Evolutionary conservation across 192 early-diverging fungal species (phyloP).

Genomic region (Coemansia sp.): DNA sequence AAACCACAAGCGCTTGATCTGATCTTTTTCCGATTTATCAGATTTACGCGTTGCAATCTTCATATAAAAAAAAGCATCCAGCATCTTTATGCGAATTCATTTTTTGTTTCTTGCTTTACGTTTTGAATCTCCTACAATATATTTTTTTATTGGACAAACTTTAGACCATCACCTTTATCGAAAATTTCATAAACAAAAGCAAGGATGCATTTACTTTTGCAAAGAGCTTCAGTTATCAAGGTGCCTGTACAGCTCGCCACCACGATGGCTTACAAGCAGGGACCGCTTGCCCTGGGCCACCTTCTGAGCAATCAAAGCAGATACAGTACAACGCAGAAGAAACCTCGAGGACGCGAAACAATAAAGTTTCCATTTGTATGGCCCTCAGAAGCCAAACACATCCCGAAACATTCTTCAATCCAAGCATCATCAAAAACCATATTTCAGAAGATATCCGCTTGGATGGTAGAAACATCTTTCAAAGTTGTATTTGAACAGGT

Average conservation of each 20-base stretch:
- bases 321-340: background rate
- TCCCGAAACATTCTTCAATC: conserved; percentile 1
- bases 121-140: background rate
- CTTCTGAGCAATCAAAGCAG: too few relatives aligned
- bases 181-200: background rate
- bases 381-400: conserved; percentile 15
- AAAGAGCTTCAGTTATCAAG: background rate
- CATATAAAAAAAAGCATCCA: too few relatives aligned
- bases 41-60: too few relatives aligned
- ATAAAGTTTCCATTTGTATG: conserved; percentile 38
- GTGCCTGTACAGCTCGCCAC: background rate
- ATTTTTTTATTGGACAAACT: too few relatives aligned
- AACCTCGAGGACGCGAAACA: conserved; percentile 12
- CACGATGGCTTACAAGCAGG: background rate
- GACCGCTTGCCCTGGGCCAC: background rate
- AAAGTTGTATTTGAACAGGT: background rate
- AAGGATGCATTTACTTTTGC: background rate
- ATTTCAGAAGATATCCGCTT: background rate
- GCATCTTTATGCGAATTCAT: too few relatives aligned
- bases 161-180: too few relatives aligned
- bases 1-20: too few relatives aligned
- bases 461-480: background rate
- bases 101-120: background rate
- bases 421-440: background rate
- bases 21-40: too few relatives aligned